Evolutionary conservation across 768 basidiomycete species (phyloP).

Genomic region (Tricholoma sp.): DNA sequence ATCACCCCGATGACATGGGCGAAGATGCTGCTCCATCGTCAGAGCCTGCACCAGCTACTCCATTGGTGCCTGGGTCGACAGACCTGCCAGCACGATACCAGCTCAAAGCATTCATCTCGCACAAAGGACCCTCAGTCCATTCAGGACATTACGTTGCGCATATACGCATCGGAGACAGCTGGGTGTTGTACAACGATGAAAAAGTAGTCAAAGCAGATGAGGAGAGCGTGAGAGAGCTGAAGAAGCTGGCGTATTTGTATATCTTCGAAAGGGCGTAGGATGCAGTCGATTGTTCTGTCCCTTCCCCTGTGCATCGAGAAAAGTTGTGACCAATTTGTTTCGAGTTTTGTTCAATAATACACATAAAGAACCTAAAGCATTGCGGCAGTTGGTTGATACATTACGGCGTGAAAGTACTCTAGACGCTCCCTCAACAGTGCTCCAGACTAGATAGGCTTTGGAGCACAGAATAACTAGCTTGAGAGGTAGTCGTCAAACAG

Average conservation of each 20-base stretch:
- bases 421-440: not conserved
- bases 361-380: not conserved
- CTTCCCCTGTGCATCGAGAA: too few species aligned
- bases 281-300: not conserved
- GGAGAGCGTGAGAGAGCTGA: slow-evolving; percentile 76
- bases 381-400: not conserved
- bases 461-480: too few species aligned
- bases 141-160: slow-evolving; percentile 94
- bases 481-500: not conserved
- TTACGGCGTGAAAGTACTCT: not conserved
- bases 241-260: slow-evolving; percentile 89
- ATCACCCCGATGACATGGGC: slow-evolving; percentile 82
- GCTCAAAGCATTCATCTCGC: slow-evolving; percentile 93
- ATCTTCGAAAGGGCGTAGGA: slow-evolving; percentile 66
- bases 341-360: not conserved
- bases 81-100: slow-evolving; percentile 70
- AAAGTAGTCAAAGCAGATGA: slow-evolving; percentile 89
- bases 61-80: slow-evolving; percentile 41
- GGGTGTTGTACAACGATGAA: slow-evolving; percentile 96
- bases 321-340: too few species aligned
- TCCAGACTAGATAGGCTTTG: not conserved
- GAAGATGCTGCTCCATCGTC: slow-evolving; percentile 38
- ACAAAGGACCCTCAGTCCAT: slow-evolving; percentile 94
- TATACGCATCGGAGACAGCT: slow-evolving; percentile 52
- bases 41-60: slow-evolving; percentile 15